Evolutionary conservation across 495 filamentous ascomycete genomes (phyloP).

Genomic region (Neurospora africana): DNA sequence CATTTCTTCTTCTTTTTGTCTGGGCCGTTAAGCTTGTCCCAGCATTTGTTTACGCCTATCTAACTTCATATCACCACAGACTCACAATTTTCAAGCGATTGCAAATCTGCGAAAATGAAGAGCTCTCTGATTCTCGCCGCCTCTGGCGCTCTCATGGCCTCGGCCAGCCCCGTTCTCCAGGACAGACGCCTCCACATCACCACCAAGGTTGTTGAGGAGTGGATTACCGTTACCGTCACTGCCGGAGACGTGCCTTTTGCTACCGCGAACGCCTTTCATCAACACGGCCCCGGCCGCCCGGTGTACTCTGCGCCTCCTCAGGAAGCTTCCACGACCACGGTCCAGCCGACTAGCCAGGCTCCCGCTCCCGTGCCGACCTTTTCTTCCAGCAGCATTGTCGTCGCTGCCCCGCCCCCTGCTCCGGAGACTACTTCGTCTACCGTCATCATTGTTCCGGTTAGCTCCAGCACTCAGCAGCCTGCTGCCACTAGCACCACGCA

Average conservation of each 20-base stretch:
- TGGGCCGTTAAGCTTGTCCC: background rate
- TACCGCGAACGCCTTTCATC: slow-evolving; percentile 1
- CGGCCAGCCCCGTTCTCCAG: slow-evolving; percentile 50
- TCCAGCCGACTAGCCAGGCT: slow-evolving; percentile 4
- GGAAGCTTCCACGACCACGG: slow-evolving; percentile 9
- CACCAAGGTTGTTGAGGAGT: slow-evolving; percentile 46
- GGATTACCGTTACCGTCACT: slow-evolving; percentile 52
- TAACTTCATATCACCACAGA: background rate
- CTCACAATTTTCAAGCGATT: background rate
- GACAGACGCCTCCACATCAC: slow-evolving; percentile 46
- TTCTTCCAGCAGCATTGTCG: slow-evolving; percentile 4
- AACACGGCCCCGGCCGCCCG: slow-evolving; percentile 7
- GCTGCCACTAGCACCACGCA: slow-evolving; percentile 6
- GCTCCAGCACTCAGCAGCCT: slow-evolving; percentile 1
- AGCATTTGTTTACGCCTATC: slow-evolving; percentile 11
- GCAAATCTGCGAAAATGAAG: slow-evolving; percentile 48
- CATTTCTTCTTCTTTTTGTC: background rate
- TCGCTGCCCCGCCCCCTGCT: slow-evolving; percentile 1
- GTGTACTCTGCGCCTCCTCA: background rate
- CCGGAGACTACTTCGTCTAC: slow-evolving; percentile 11
- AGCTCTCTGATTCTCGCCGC: slow-evolving; percentile 51
- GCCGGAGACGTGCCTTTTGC: slow-evolving; percentile 26
- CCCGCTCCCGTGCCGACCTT: slow-evolving; percentile 1
- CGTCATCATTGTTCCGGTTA: slow-evolving; percentile 3
- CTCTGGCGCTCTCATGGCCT: slow-evolving; percentile 50